A percentile compares a stretch with the other conserved stretches of the same genome.
Conservation (phyloP, 1,284 basidiomycete genomes). For the Albatrellus sp. region DNA sequence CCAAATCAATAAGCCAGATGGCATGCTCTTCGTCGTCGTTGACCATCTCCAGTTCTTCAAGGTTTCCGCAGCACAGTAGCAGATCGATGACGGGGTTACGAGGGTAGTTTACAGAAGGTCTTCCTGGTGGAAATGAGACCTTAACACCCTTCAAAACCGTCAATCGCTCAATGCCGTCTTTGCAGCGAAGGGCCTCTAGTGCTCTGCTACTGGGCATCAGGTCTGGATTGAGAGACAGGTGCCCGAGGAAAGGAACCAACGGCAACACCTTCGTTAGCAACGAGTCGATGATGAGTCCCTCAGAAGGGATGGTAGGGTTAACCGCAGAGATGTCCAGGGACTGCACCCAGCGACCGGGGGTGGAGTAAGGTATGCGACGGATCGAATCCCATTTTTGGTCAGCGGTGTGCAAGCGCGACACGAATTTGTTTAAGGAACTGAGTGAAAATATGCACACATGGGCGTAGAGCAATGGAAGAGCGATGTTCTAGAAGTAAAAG, state of each 20-base stretch:
- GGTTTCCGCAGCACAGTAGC: slow-evolving; percentile 38
- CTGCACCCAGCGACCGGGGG: slow-evolving; percentile 76
- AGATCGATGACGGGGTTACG: slow-evolving; percentile 20
- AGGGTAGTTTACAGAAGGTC: background rate
- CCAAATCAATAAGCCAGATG: slow-evolving; percentile 27
- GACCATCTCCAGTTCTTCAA: slow-evolving; percentile 59
- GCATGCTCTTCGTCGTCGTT: slow-evolving; percentile 42
- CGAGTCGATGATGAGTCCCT: slow-evolving; percentile 42
- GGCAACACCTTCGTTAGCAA: slow-evolving; percentile 54
- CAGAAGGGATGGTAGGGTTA: slow-evolving; percentile 26
- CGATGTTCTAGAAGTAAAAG: slow-evolving; percentile 40
- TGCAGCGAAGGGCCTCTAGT: slow-evolving; percentile 38
- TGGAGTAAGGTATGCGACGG: slow-evolving; percentile 69
- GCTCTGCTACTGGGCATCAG: slow-evolving; percentile 51
- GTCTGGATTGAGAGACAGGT: slow-evolving; percentile 46
- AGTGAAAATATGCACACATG: slow-evolving; percentile 36
- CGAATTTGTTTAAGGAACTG: slow-evolving; percentile 42
- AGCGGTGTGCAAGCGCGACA: slow-evolving; percentile 38
- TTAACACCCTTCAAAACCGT: slow-evolving; percentile 50
- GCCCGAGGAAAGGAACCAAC: slow-evolving; percentile 54
- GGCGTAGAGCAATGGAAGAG: slow-evolving; percentile 55
- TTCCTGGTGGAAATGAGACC: slow-evolving; percentile 6
- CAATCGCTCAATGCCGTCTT: slow-evolving; percentile 40
- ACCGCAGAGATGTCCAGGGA: slow-evolving; percentile 55
- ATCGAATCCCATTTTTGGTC: slow-evolving; percentile 80